phyloP scores from a whole-genome alignment of 352 stramenopile genomes.

The Paralagenidium karlingii region DNA sequence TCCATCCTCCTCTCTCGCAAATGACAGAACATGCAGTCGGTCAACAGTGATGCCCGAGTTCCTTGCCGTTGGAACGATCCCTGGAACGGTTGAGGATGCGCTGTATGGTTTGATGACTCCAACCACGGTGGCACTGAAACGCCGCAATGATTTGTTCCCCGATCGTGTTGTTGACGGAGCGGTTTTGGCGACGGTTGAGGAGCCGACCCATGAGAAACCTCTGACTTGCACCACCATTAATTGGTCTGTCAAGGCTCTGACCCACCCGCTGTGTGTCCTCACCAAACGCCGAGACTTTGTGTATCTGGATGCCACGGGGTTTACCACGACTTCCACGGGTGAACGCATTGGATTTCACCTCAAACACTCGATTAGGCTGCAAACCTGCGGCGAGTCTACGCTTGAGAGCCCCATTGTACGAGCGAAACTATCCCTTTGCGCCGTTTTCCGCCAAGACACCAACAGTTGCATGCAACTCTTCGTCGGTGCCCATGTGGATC shows the following conservation, averaged over 20 bases:
- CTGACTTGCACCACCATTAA: not conserved
- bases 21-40: too few relatives aligned
- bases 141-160: conserved; percentile 16
- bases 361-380: too few relatives aligned
- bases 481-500: too few relatives aligned
- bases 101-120: conserved; percentile 27
- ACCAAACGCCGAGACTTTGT: conserved; percentile 41
- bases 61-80: conserved; percentile 27
- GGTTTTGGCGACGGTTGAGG: not conserved
- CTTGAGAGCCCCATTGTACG: too few relatives aligned
- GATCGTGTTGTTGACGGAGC: not conserved
- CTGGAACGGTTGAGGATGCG: conserved; percentile 36
- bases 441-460: too few relatives aligned
- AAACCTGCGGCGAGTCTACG: too few relatives aligned
- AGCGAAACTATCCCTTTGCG: too few relatives aligned
- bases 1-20: too few relatives aligned
- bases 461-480: too few relatives aligned
- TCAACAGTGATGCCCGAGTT: too few relatives aligned
- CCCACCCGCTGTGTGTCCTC: not conserved
- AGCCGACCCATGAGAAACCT: not conserved
- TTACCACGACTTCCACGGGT: conserved; percentile 18
- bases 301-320: conserved; percentile 37
- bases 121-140: conserved; percentile 17
- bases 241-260: not conserved
- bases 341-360: conserved; percentile 41